Evolutionary conservation across 306 rosid genomes (phyloP), one percentile per base, ranked within the genome.

Genomic region (Notholithocarpus densiflorus): DNA sequence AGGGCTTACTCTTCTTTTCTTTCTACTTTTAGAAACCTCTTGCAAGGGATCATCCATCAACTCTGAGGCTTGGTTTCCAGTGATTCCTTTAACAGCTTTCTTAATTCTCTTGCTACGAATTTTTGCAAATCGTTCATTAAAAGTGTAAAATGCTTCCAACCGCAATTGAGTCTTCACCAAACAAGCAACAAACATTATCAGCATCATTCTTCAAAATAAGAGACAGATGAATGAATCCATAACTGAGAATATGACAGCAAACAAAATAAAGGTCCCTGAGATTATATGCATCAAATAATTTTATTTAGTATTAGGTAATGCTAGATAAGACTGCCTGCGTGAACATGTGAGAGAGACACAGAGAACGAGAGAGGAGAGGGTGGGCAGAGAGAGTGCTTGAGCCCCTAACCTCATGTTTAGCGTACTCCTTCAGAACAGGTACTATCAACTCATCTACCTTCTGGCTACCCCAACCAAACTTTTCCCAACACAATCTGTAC

Each of bases 401-500:
- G 70, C 79, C 45, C 69, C 83, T 72, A 52, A 94, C 97, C 98
- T 92, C 98, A 2, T 31, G 93, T 81, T 89, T 94, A 84, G 82
- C 79, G 80, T 94, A 92, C 83, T 94, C 93, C 80, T 89, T 92
- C 83, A 94, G 77, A 81, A 94, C 98, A 20, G 98, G 97, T 68
- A 94, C 66, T 21, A 94, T 76, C 81, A 94, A 85, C 65, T 92
- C 98, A 89, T 94, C 98, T 56, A 89, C 86, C 90, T 92, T 94
- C 81, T 86, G 92, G 86, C 73, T 87, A 71, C 84, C 87, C 98
- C 98, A 94, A 65, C 97, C 94, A 80, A 94, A 94, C 87, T 91
- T 94, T 82, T 92, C 98, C 92, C 93, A 94, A 81, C 98, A 94
- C 81, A 94, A 88, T 87, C 98, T 94, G 90, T 68, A 48, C 4